phyloP scores from a whole-genome alignment of 1,284 basidiomycete genomes.

The Melampsora larici-populina region DNA sequence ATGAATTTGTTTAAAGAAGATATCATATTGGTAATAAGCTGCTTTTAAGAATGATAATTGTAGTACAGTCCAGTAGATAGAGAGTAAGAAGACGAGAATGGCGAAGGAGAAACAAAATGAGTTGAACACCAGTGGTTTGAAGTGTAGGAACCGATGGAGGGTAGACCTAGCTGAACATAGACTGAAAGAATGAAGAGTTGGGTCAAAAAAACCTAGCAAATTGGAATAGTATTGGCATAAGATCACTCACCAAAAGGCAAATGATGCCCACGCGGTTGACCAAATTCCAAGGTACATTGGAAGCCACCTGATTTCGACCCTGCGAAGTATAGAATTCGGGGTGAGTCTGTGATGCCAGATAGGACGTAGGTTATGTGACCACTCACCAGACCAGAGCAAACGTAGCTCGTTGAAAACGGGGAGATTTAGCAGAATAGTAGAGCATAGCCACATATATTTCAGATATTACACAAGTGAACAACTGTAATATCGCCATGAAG shows the following conservation, averaged over 20 bases:
- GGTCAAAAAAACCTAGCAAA: neutral
- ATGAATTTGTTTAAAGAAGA: neutral
- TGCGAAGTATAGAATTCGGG: neutral
- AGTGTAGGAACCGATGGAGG: constrained; percentile 1
- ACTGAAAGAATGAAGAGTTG: neutral
- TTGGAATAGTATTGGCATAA: neutral
- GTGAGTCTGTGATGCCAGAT: neutral
- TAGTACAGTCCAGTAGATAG: neutral
- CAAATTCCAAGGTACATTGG: constrained; percentile 4
- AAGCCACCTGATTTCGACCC: neutral
- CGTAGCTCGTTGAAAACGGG: neutral
- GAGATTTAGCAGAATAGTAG: neutral
- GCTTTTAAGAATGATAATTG: constrained; percentile 17
- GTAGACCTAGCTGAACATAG: neutral
- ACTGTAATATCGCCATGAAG: neutral
- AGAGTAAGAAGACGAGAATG: neutral
- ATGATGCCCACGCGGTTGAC: constrained; percentile 7
- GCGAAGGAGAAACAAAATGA: constrained; percentile 1
- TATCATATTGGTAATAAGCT: constrained; percentile 45
- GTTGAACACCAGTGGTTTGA: neutral
- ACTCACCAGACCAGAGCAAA: constrained; percentile 2
- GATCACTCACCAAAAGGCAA: constrained; percentile 6
- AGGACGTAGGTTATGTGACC: neutral
- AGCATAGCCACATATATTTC: constrained; percentile 10
- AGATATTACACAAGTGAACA: neutral